Percentiles rank a stretch among this genome's conserved stretches.
These are phyloP conservation scores for Irpex rosettiformis DNA, from an alignment of 1,284 basidiomycete genomes.

Conservation along the genomic window DNA sequence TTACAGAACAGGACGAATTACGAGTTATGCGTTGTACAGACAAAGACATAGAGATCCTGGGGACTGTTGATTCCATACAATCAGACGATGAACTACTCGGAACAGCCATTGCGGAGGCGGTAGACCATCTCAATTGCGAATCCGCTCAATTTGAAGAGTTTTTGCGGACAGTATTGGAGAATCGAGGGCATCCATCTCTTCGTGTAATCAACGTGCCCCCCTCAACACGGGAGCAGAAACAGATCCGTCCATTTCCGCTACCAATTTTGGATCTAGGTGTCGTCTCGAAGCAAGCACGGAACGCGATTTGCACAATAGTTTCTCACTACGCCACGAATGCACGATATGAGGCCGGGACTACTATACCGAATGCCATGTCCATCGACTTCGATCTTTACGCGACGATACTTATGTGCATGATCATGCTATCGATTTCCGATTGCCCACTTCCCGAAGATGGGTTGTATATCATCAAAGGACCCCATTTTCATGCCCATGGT, in stretches of 20 bases:
- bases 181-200: background rate
- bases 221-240: too few species aligned
- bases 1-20: background rate
- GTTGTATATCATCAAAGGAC: background rate
- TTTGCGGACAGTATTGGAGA: background rate
- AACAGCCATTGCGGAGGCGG: background rate
- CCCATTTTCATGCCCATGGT: background rate
- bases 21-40: background rate
- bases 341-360: background rate
- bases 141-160: background rate
- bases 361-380: background rate
- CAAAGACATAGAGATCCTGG: background rate
- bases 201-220: too few species aligned
- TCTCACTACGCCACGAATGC: background rate
- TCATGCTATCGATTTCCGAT: background rate
- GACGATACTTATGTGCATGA: background rate
- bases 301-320: background rate
- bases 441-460: background rate
- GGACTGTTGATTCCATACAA: background rate
- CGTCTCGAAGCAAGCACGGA: background rate
- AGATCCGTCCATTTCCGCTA: background rate
- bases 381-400: background rate
- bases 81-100: background rate
- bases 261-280: background rate
- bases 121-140: background rate